Evolutionary conservation across 345 rosid species (phyloP).

Genomic region (Rhodamnia rubescens): DNA sequence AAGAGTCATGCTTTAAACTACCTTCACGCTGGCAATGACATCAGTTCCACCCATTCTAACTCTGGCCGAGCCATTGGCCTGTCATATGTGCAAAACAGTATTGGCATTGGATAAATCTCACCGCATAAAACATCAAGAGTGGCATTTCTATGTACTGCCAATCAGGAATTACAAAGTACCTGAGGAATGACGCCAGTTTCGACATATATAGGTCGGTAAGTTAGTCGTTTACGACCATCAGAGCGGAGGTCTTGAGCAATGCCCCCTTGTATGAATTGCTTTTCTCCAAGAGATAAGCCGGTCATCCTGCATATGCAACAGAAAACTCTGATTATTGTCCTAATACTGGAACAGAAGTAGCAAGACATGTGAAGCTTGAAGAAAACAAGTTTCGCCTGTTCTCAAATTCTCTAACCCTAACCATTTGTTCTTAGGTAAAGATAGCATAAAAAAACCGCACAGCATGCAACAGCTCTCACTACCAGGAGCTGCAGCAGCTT

Average conservation of each 20-base stretch:
- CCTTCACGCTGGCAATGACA: constrained; percentile 96
- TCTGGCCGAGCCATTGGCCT: constrained; percentile 95
- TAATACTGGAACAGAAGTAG: neutral
- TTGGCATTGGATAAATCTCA: neutral
- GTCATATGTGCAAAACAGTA: neutral
- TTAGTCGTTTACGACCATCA: constrained; percentile 63
- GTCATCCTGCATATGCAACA: constrained; percentile 32
- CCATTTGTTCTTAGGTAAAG: neutral
- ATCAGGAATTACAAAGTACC: constrained; percentile 14
- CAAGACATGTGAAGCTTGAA: neutral
- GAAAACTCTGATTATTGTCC: neutral
- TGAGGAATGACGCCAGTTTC: constrained; percentile 87
- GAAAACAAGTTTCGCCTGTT: neutral
- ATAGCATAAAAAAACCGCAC: neutral
- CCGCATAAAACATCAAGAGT: neutral
- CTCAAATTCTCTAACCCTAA: neutral
- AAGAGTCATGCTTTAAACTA: constrained; percentile 6
- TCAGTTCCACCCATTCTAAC: constrained; percentile 71
- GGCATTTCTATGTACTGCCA: neutral
- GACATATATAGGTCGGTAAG: constrained; percentile 56
- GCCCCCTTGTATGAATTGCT: constrained; percentile 65
- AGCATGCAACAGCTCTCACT: neutral
- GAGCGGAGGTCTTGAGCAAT: constrained; percentile 73
- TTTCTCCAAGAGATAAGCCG: constrained; percentile 71
- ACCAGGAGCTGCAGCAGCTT: neutral